Percentiles rank a stretch among this genome's conserved stretches.
Evolutionary conservation across 2,329 filamentous ascomycete species (phyloP).

Genomic region (Pseudogymnoascus sp.): DNA sequence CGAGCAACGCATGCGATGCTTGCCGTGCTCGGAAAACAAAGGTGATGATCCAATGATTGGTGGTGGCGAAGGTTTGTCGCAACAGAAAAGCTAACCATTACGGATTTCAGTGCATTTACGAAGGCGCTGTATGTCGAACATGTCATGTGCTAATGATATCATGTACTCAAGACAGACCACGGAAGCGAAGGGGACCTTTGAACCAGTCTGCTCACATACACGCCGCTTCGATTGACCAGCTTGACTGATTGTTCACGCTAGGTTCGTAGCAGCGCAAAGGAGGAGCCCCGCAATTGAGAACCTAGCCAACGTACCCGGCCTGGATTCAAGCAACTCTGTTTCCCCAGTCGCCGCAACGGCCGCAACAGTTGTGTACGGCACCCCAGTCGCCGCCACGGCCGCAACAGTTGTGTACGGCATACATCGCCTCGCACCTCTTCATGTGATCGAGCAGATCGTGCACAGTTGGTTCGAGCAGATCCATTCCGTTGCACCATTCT

Average conservation of each 20-base stretch:
- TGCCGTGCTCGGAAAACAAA: constrained; percentile 30
- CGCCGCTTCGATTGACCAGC: too few species aligned
- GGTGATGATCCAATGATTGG: constrained; percentile 9
- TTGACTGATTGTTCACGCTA: too few species aligned
- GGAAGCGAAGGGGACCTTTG: constrained; percentile 27
- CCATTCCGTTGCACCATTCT: constrained; percentile 32
- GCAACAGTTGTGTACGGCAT: too few species aligned
- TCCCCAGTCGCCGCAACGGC: too few species aligned
- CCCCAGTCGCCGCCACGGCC: too few species aligned
- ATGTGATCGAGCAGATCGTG: constrained; percentile 23
- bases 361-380: too few species aligned
- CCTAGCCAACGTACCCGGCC: too few species aligned
- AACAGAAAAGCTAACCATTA: too few species aligned
- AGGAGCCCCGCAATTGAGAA: too few species aligned
- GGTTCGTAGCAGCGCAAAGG: too few species aligned
- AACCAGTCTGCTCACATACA: constrained; percentile 21
- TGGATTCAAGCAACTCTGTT: too few species aligned
- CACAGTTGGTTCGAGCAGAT: constrained; percentile 34
- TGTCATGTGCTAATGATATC: constrained; percentile 25
- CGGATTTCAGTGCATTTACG: constrained; percentile 20
- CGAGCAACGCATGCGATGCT: constrained; percentile 28
- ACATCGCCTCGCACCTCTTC: constrained; percentile 15
- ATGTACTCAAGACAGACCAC: constrained; percentile 28
- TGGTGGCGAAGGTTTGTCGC: too few species aligned
- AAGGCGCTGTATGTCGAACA: constrained; percentile 19